Conservation (phyloP, 495 filamentous ascomycete species). For the Penicillium longicatenatum region DNA sequence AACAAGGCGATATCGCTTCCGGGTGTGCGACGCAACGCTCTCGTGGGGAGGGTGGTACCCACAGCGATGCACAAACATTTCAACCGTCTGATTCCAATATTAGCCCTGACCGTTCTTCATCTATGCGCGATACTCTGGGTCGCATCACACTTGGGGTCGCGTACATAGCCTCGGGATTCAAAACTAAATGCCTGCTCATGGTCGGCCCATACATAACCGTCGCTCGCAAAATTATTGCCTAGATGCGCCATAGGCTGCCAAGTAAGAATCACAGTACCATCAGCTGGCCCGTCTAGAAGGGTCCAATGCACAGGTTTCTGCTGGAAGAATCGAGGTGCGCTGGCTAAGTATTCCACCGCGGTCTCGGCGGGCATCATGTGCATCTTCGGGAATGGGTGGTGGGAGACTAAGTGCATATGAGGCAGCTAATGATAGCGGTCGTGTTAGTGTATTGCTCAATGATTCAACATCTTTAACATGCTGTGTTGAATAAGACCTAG, state of each 20-base stretch:
- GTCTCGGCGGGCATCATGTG: conserved; percentile 66
- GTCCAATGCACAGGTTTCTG: conserved; percentile 85
- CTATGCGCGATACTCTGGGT: conserved; percentile 3
- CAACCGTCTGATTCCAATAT: conserved; percentile 56
- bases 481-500: conserved; percentile 3
- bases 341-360: conserved; percentile 72
- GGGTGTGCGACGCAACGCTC: conserved; percentile 66
- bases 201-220: conserved; percentile 90
- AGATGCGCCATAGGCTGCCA: conserved; percentile 79
- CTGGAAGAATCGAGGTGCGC: conserved; percentile 77
- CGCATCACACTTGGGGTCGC: conserved; percentile 45
- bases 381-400: conserved; percentile 69
- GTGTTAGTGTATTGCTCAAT: conserved; percentile 19
- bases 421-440: conserved; percentile 58
- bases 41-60: conserved; percentile 74
- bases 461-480: background rate
- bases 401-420: conserved; percentile 84
- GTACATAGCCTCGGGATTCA: conserved; percentile 76
- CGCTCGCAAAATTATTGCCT: conserved; percentile 73
- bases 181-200: conserved; percentile 70
- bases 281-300: conserved; percentile 77
- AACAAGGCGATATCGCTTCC: conserved; percentile 81
- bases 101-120: background rate
- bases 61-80: conserved; percentile 77
- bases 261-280: conserved; percentile 78